Evolutionary conservation across 768 basidiomycete species (phyloP).

Genomic region (Naganishia randhawae): DNA sequence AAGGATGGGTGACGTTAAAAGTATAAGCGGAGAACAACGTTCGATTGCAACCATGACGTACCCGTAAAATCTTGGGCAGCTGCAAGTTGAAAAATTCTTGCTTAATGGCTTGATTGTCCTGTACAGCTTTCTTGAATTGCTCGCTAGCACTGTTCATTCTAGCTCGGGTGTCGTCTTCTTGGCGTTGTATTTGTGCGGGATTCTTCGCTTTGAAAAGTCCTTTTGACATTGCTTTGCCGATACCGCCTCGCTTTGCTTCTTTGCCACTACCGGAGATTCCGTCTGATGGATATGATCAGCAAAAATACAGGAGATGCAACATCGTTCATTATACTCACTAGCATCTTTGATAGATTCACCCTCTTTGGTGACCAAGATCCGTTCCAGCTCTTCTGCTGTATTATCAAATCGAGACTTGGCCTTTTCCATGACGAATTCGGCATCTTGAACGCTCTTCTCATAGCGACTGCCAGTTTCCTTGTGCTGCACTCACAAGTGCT

Average conservation of each 20-base stretch:
- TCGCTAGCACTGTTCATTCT: conserved; percentile 83
- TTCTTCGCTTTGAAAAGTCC: conserved; percentile 90
- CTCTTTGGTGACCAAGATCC: conserved; percentile 86
- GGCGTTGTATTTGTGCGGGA: conserved; percentile 83
- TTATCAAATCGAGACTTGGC: conserved; percentile 78
- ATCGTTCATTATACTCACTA: conserved; percentile 48
- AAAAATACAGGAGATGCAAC: conserved; percentile 35
- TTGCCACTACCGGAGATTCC: conserved; percentile 61
- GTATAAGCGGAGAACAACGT: neutral
- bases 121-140: conserved; percentile 81
- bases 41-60: conserved; percentile 53
- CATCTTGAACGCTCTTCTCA: conserved; percentile 82
- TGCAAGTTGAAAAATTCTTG: conserved; percentile 99
- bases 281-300: conserved; percentile 36
- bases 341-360: conserved; percentile 81
- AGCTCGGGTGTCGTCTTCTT: conserved; percentile 88
- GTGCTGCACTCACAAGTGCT: conserved; percentile 57
- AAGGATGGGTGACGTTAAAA: neutral
- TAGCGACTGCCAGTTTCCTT: conserved; percentile 86
- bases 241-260: conserved; percentile 62
- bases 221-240: conserved; percentile 87
- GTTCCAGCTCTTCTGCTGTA: conserved; percentile 89
- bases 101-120: conserved; percentile 80
- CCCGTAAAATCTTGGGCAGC: conserved; percentile 84
- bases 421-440: conserved; percentile 80